Evolutionary conservation across 2,329 filamentous ascomycete genomes (phyloP), one percentile per base, ranked within the genome.

Genomic region (Epicoccum nigrum): DNA sequence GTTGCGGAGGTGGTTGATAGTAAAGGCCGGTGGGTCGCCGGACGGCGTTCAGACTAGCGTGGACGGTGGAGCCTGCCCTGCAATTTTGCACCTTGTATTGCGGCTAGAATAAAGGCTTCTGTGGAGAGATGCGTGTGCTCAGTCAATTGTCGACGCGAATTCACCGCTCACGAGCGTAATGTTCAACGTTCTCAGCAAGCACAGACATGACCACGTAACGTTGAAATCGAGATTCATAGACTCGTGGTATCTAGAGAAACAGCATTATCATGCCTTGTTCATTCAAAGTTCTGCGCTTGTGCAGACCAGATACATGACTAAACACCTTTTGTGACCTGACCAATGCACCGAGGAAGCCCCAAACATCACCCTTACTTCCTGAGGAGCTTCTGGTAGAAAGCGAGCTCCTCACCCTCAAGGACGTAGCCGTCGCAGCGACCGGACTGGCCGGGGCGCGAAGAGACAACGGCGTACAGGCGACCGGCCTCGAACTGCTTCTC

Each of bases 401-500:
- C 92, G 75, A 99, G 86, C 87, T 99, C 94, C 81, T 99, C 94
- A 74, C 94, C 94, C 88, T 99, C 94, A 67, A 99, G 85, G 79
- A 99, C 88, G 85, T 99, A 99, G 67, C 94, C 94, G 78, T 99
- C 94, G 73, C 85, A 86, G 81, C 94, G 92, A 74, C 94, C 94
- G 77, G 90, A 94, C 89, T 99, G 94, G 72, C 94, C 94, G 67
- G 94, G 94, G 74, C 94, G 86, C 78, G 89, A 94, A 71, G 93
- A 85, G 73, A 99, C 82, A 69, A 97, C 89, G 72, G 94, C 94
- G 81, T 88, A 97, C 70, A 99, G 83, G 81, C 95, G 93, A 86
- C 93, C 92, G 69, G 94, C 93, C 88, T 97, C 94, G 83, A 99
- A 99, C 84, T 99, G 94, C 83, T 90, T 92, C 90, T 99, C 94